A percentile compares a stretch with the other conserved stretches of the same genome.
Evolutionary conservation across 2,329 filamentous ascomycete species (phyloP).

Genomic region (Stagonosporopsis vannaccii): DNA sequence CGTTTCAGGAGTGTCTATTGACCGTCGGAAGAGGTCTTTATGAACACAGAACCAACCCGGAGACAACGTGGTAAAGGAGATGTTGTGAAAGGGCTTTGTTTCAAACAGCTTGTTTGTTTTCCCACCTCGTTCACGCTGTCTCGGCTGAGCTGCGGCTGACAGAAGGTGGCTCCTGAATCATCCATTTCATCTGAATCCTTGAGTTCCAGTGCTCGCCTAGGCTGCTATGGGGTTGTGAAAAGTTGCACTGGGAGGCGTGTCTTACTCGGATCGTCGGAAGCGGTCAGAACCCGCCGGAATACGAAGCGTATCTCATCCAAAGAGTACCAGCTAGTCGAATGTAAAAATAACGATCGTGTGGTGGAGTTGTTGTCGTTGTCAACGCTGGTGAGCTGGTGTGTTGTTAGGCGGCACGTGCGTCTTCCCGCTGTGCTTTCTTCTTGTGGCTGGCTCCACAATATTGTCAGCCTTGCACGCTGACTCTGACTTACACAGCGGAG

Average conservation of each 20-base stretch:
- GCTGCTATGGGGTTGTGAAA: conserved; percentile 21
- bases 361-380: conserved; percentile 24
- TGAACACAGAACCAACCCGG: conserved; percentile 16
- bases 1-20: neutral
- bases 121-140: conserved; percentile 17
- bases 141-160: conserved; percentile 16
- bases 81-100: conserved; percentile 6
- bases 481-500: neutral
- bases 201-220: conserved; percentile 20
- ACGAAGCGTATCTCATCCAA: conserved; percentile 25
- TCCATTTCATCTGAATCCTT: conserved; percentile 30
- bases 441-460: conserved; percentile 15
- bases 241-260: conserved; percentile 27
- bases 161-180: conserved; percentile 19
- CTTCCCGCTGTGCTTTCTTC: conserved; percentile 17
- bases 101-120: conserved; percentile 1
- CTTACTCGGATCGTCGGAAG: conserved; percentile 33
- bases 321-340: conserved; percentile 3
- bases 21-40: neutral
- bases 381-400: conserved; percentile 27
- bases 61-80: conserved; percentile 4
- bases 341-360: conserved; percentile 19
- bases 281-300: conserved; percentile 28
- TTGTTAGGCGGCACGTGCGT: conserved; percentile 18
- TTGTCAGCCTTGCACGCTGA: neutral